A percentile compares a stretch with the other conserved stretches of the same genome.
Evolutionary conservation across 176 grass and related monocot species (phyloP).

Genomic region (Tillandsia leiboldiana): DNA sequence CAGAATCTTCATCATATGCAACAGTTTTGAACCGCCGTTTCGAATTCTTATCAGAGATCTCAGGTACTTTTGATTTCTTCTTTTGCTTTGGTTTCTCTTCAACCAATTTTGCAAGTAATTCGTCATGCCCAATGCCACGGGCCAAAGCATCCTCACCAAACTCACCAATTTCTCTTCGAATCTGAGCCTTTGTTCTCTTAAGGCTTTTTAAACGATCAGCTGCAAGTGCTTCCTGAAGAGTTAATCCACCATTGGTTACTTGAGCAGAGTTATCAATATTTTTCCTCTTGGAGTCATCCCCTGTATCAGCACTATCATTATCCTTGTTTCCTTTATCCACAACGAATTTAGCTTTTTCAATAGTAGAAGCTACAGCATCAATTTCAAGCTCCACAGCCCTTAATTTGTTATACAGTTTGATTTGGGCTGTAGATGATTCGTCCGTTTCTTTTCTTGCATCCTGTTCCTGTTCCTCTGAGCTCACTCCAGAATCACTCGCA

Average conservation of each 20-base stretch:
- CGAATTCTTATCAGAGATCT: conserved; percentile 16
- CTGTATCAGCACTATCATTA: conserved; percentile 9
- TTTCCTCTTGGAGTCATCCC: conserved; percentile 15
- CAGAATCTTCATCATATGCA: conserved; percentile 53
- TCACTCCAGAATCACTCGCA: background rate
- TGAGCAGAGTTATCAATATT: background rate
- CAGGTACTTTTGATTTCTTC: conserved; percentile 22
- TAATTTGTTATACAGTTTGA: conserved; percentile 54
- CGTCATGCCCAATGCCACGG: conserved; percentile 15
- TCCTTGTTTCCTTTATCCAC: conserved; percentile 12
- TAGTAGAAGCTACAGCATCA: conserved; percentile 61
- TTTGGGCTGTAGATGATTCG: conserved; percentile 14
- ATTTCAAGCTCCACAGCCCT: conserved; percentile 67
- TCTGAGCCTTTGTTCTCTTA: conserved; percentile 64
- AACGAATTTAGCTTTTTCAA: conserved; percentile 23
- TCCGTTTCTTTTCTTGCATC: conserved; percentile 14
- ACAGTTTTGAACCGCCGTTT: conserved; percentile 38
- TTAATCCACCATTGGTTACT: conserved; percentile 23
- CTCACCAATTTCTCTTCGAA: conserved; percentile 49
- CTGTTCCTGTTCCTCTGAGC: background rate
- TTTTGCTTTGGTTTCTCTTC: conserved; percentile 40
- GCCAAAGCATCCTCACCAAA: conserved; percentile 16
- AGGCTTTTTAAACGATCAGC: conserved; percentile 75
- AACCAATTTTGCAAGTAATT: conserved; percentile 53
- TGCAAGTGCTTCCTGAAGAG: conserved; percentile 64